phyloP scores from a whole-genome alignment of 306 rosid species.

The Cyamopsis tetragonoloba region DNA sequence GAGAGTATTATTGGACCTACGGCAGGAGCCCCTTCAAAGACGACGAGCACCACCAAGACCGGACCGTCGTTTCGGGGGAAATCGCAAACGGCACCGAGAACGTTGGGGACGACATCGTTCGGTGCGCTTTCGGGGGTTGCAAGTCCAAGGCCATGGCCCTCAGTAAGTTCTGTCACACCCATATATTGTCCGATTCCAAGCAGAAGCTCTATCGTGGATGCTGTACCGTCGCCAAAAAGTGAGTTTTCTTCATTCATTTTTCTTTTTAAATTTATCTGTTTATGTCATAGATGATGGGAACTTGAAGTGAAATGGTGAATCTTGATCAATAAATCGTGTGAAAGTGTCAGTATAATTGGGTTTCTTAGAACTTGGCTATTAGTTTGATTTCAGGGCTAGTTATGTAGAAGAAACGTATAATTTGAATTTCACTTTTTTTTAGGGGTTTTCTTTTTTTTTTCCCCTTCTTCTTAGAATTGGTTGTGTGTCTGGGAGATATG shows the following conservation, averaged over 20 bases:
- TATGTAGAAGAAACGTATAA: not conserved
- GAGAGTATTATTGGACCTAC: constrained; percentile 62
- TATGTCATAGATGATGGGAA: not conserved
- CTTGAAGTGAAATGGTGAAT: not conserved
- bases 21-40: constrained; percentile 72
- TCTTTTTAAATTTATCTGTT: not conserved
- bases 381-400: not conserved
- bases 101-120: constrained; percentile 39
- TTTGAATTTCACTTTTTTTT: not conserved
- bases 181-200: constrained; percentile 41
- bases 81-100: constrained; percentile 24
- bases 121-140: constrained; percentile 35
- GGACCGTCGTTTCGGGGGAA: constrained; percentile 11
- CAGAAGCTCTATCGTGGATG: constrained; percentile 42
- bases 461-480: not conserved
- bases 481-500: constrained; percentile 7
- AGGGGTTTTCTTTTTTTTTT: not conserved
- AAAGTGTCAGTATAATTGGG: not conserved
- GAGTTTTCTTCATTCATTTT: not conserved
- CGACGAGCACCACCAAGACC: constrained; percentile 26
- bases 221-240: constrained; percentile 34
- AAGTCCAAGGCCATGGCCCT: constrained; percentile 48
- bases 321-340: not conserved
- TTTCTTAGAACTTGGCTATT: constrained; percentile 8
- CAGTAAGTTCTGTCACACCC: constrained; percentile 35